Evolutionary conservation across 2,329 filamentous ascomycete genomes (phyloP).

Genomic region (Trichoderma sp.): DNA sequence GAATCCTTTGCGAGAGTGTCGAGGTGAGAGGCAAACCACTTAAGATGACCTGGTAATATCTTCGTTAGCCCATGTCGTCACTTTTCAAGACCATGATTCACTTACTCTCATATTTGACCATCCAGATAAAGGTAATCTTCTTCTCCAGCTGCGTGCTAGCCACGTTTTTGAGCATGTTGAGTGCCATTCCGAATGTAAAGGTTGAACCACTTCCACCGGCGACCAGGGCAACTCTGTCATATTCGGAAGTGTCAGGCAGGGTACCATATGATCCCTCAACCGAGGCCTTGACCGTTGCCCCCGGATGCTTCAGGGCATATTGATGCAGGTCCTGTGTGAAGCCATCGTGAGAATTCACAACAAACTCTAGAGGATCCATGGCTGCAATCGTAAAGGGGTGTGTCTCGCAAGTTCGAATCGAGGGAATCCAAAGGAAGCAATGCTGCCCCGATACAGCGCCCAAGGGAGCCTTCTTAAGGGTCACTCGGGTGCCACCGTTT

Average conservation of each 20-base stretch:
- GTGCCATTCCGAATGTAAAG: constrained; percentile 46
- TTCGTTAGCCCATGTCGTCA: not conserved
- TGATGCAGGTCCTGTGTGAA: constrained; percentile 56
- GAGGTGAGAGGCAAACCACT: constrained; percentile 40
- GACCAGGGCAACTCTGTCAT: constrained; percentile 56
- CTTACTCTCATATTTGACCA: constrained; percentile 38
- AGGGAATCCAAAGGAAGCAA: constrained; percentile 62
- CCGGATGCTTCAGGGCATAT: constrained; percentile 49
- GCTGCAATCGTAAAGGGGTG: constrained; percentile 63
- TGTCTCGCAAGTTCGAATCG: constrained; percentile 53
- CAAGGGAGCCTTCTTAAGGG: constrained; percentile 47
- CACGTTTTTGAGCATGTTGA: constrained; percentile 35
- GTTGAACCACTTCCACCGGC: constrained; percentile 61
- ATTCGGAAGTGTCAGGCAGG: constrained; percentile 49
- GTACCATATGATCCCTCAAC: constrained; percentile 60
- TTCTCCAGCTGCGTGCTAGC: constrained; percentile 22
- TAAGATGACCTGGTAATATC: constrained; percentile 31
- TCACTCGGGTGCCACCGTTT: constrained; percentile 53
- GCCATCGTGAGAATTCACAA: constrained; percentile 56
- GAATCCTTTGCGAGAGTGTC: constrained; percentile 30
- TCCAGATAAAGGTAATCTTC: constrained; percentile 41
- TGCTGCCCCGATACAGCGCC: constrained; percentile 55
- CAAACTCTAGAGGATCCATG: constrained; percentile 53
- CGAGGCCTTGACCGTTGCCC: constrained; percentile 47
- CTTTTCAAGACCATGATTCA: not conserved